Conservation (phyloP, 2,329 filamentous ascomycete species). For the Aspergillus sp. region DNA sequence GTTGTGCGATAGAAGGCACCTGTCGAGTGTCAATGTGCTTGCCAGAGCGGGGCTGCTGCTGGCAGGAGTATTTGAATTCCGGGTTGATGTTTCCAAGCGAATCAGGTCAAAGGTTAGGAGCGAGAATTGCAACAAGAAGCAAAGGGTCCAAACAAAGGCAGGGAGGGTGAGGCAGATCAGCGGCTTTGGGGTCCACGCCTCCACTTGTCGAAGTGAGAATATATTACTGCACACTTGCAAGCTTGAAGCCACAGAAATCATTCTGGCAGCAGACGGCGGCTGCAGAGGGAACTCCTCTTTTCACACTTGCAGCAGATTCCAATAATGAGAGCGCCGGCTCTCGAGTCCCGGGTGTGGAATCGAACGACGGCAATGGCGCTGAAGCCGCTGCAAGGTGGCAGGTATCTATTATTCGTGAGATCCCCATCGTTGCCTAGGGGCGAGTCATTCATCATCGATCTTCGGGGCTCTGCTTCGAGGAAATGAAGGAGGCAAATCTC, state of each 20-base stretch:
- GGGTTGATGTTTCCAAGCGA: slow-evolving; percentile 8
- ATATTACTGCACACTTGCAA: slow-evolving; percentile 17
- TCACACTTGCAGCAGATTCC: background rate
- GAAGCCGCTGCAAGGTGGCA: slow-evolving; percentile 9
- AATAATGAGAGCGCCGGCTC: background rate
- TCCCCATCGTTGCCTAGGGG: background rate
- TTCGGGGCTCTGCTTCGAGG: background rate
- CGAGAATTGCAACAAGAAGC: slow-evolving; percentile 3
- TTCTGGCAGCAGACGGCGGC: background rate
- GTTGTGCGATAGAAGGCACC: background rate
- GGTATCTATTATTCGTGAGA: background rate
- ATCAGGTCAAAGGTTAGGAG: slow-evolving; percentile 1
- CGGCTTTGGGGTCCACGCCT: slow-evolving; percentile 18
- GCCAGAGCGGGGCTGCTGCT: background rate
- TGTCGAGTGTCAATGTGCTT: background rate
- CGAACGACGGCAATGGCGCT: slow-evolving; percentile 9
- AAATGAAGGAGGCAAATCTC: background rate
- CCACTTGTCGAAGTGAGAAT: slow-evolving; percentile 33
- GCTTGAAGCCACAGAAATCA: slow-evolving; percentile 20
- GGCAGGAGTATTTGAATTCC: slow-evolving; percentile 2
- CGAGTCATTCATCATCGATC: slow-evolving; percentile 3
- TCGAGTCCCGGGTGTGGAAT: background rate
- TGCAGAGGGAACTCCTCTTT: background rate
- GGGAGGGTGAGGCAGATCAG: slow-evolving; percentile 24
- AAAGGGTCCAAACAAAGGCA: slow-evolving; percentile 11